Base-by-base conservation (phyloP, 108 stramenopile genomes). In the Cyclostephanos invisitatus region DNA sequence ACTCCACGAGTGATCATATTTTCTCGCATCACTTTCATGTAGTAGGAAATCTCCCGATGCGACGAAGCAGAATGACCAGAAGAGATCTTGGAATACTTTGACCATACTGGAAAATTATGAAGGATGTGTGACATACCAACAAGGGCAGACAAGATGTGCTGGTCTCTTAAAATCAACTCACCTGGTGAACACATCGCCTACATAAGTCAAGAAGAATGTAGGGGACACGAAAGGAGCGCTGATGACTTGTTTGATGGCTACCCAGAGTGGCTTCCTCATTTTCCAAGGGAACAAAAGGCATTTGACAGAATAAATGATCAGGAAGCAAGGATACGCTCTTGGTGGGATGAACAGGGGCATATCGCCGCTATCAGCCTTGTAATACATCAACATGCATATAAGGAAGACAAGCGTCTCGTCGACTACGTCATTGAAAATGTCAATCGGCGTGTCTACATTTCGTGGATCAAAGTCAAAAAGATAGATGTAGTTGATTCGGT, bases 81-180 rank as follows among this genome's bases (percentile, higher is more conserved):
- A 15, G 44, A 91, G 66, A 72, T 98, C 96, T 76, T 93, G 94
- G 51, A 93, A 91, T 9, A 96, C 93, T 84, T 97, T 97, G 28
- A 96, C 91, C 87, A 96, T 89, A 60, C 87, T 89, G 21, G 5
- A 36, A 47, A 40, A 48, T 46, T 3, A 46, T 46, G 44, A 46
- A 15, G 12, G 44, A 15, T 51, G 10, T 65, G 84, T 66, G 83
- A 61, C 14, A 86, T 82, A 67, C 83, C 78, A n/a, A 80, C 73
- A n/a, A 65, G 44, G 35, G n/a, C 35, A 46, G 44, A 15, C 12
- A 46, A 46, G 44, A 46, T 14, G 44, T 2, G 44, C 44, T 14
- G 15, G 15, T 15, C 14, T 46, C 0, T 0, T 15, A 46, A 46
- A 27, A 27, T 54, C 25, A 24, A 69, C 75, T 68, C 27, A 68